These are phyloP conservation scores for Dendrocalamus latiflorus DNA, from an alignment of 202 grass and related monocot genomes.

Conservation along the genomic window DNA sequence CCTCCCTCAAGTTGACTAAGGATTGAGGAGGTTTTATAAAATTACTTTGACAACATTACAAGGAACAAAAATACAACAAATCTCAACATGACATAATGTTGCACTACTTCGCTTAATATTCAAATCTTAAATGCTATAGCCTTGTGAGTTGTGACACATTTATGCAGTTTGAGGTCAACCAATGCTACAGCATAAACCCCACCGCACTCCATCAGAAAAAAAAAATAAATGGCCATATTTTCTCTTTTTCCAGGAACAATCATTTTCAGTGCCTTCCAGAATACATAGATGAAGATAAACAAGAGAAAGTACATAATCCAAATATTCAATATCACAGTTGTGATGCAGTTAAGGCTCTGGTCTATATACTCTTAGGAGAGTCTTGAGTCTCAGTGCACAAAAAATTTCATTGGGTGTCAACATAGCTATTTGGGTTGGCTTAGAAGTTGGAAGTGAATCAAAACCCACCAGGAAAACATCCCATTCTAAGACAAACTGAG, in stretches of 20 bases:
- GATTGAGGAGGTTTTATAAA: not conserved
- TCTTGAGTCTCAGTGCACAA: not conserved
- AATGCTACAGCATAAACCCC: not conserved
- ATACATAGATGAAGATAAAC: not conserved
- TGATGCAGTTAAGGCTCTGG: not conserved
- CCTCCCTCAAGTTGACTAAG: constrained; percentile 24
- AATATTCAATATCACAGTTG: not conserved
- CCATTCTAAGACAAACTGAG: not conserved
- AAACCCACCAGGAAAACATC: not conserved
- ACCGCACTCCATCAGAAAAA: not conserved
- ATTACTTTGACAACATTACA: not conserved
- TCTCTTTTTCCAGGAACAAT: not conserved
- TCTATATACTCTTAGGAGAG: not conserved
- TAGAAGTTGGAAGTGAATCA: not conserved
- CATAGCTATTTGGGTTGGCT: not conserved
- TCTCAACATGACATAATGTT: not conserved
- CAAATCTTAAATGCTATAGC: not conserved
- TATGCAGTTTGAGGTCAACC: constrained; percentile 3
- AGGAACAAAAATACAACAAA: constrained; percentile 4
- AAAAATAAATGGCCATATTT: not conserved
- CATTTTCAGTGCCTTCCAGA: not conserved
- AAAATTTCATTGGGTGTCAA: not conserved
- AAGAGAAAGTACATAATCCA: not conserved
- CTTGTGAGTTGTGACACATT: not conserved
- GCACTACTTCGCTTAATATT: not conserved